These are phyloP conservation scores for Pichia kluyveri DNA, from an alignment of 805 yeast genomes.

Conservation along the genomic window DNA sequence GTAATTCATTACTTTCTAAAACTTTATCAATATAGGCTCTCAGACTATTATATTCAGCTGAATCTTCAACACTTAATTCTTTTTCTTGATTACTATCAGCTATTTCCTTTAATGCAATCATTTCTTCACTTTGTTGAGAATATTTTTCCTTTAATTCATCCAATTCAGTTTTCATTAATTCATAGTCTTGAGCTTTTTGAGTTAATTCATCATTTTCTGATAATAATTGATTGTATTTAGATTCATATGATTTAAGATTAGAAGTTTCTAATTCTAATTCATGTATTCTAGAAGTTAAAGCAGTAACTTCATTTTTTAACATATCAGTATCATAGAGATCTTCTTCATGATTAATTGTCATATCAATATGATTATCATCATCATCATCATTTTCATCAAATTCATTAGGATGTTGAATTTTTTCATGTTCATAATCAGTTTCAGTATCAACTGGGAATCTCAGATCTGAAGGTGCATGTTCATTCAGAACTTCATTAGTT, in stretches of 20 bases:
- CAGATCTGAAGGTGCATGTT: conserved; percentile 7
- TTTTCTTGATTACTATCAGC: conserved; percentile 8
- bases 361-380: neutral
- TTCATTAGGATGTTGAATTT: neutral
- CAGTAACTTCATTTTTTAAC: neutral
- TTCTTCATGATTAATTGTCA: neutral
- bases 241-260: neutral
- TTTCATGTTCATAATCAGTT: neutral
- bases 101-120: conserved; percentile 6
- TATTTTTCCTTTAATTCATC: conserved; percentile 2
- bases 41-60: conserved; percentile 9
- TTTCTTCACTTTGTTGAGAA: conserved; percentile 3
- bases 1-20: conserved; percentile 8
- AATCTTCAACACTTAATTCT: conserved; percentile 7
- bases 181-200: conserved; percentile 2
- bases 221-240: neutral
- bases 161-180: neutral
- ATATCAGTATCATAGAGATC: neutral
- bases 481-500: conserved; percentile 9
- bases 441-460: conserved; percentile 10
- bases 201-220: conserved; percentile 3
- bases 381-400: neutral
- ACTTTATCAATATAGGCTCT: conserved; percentile 11
- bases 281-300: neutral
- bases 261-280: conserved; percentile 8